These are phyloP conservation scores for Pleochaeta shiraiana DNA, from an alignment of 2,329 filamentous ascomycete genomes.

Conservation along the genomic window DNA sequence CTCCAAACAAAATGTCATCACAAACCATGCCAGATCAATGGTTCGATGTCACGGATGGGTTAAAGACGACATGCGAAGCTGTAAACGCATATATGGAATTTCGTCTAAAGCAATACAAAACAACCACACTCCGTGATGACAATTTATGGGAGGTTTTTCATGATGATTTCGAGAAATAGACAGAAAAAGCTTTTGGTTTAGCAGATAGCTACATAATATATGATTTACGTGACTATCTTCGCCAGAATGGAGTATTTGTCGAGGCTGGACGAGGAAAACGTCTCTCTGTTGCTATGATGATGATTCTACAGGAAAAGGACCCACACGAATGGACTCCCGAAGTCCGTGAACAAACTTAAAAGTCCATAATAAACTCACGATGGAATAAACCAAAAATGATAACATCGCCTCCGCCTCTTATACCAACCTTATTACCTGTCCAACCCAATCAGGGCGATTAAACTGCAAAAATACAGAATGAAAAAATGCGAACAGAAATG, in stretches of 20 bases:
- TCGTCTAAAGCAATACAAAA: neutral
- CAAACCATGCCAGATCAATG: neutral
- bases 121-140: neutral
- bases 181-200: neutral
- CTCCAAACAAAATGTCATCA: neutral
- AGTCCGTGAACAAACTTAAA: neutral
- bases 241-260: neutral
- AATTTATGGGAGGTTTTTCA: conserved; percentile 1
- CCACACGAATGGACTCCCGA: neutral
- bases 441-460: neutral
- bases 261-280: neutral
- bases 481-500: neutral
- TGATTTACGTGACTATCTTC: conserved; percentile 1
- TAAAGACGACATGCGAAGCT: neutral
- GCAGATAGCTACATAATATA: neutral
- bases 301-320: neutral
- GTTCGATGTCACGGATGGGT: neutral
- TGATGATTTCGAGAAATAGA: neutral
- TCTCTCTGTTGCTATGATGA: neutral
- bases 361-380: neutral
- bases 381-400: neutral
- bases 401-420: too few species aligned
- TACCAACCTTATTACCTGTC: too few species aligned
- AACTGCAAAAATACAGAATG: neutral
- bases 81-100: neutral